Base-by-base conservation (phyloP, 129 eudicot species). In the Artemisia annua region DNA sequence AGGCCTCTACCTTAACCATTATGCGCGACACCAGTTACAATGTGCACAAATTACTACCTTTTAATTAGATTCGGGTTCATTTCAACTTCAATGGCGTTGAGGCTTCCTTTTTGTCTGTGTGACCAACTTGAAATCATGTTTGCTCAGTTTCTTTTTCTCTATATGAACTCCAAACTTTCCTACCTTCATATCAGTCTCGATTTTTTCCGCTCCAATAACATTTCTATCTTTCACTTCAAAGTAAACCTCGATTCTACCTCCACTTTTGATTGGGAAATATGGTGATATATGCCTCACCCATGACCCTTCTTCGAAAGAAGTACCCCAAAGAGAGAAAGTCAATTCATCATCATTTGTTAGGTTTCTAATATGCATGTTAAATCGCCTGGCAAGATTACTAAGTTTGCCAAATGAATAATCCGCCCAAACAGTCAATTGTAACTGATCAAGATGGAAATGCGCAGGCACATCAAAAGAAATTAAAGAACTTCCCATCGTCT, bases 321-420 rank as follows among this genome's bases (percentile, higher is more conserved):
- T 32, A 70, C 75, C 75, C 65, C 53, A 39, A 18, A 70, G 65
- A 18, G 54, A 32, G 39, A 5, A 43, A 30, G 13, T 55, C 52
- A 35, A 39, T 18, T 18, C 64, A 70, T 70, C 75, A 70, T 43
- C 65, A 70, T 70, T 70, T 70, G 65, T 70, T 54, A 70, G 22
- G 46, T 70, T 70, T 9, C 35, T 54, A 5, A 70, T 12, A 70
- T 19, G 53, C 53, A 70, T 54, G 8, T 7, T 7, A 54, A 54
- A 70, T 18, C 75, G 65, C 52, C 51, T 55, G 5, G 0, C 0
- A 54, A 11, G 14, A 55, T 11, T 11, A 55, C 26, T 39, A 55
- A 70, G 39, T 39, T 70, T 70, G 53, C 75, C 65, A 55, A 70
- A 18, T 54, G 66, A 70, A 70, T 54, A 70, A 70, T 70, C 75